A percentile compares a stretch with the other conserved stretches of the same genome.
Conservation (phyloP, 2,329 filamentous ascomycete species). For the Rhytidhysteron rufulum region DNA sequence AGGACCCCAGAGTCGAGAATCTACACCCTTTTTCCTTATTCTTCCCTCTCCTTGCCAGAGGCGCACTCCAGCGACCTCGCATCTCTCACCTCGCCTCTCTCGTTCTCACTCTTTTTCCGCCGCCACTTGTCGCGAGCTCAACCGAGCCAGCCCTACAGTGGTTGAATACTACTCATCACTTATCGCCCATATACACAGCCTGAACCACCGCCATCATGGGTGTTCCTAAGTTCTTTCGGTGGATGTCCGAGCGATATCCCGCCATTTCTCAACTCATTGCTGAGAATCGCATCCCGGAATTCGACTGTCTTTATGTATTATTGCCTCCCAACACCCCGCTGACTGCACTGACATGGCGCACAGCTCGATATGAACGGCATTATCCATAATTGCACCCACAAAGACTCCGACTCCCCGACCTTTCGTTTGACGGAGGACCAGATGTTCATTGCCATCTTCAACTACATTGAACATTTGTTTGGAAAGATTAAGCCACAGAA, state of each 20-base stretch:
- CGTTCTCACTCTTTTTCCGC: slow-evolving; percentile 5
- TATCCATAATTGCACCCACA: slow-evolving; percentile 99
- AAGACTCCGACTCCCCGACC: slow-evolving; percentile 85
- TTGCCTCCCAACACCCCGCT: slow-evolving; percentile 10
- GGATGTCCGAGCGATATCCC: slow-evolving; percentile 98
- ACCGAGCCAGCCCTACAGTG: neutral
- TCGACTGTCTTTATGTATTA: slow-evolving; percentile 87
- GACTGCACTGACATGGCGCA: slow-evolving; percentile 7
- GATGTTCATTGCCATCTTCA: slow-evolving; percentile 99
- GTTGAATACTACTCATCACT: neutral
- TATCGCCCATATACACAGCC: neutral
- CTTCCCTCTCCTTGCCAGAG: slow-evolving; percentile 8
- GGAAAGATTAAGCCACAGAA: slow-evolving; percentile 98
- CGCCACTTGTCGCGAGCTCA: neutral
- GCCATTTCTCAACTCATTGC: slow-evolving; percentile 97
- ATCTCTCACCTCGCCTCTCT: slow-evolving; percentile 11
- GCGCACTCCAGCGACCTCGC: slow-evolving; percentile 22
- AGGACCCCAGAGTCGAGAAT: slow-evolving; percentile 39
- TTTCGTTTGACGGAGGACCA: slow-evolving; percentile 95
- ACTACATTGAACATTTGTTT: slow-evolving; percentile 98
- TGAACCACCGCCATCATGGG: slow-evolving; percentile 47
- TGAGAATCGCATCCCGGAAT: slow-evolving; percentile 98
- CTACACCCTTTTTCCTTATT: slow-evolving; percentile 18
- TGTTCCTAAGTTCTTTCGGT: slow-evolving; percentile 94
- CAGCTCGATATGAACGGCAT: slow-evolving; percentile 97